A percentile compares a stretch with the other conserved stretches of the same genome.
Conservation (phyloP, 345 rosid species). For the Capsella bursapastoris region DNA sequence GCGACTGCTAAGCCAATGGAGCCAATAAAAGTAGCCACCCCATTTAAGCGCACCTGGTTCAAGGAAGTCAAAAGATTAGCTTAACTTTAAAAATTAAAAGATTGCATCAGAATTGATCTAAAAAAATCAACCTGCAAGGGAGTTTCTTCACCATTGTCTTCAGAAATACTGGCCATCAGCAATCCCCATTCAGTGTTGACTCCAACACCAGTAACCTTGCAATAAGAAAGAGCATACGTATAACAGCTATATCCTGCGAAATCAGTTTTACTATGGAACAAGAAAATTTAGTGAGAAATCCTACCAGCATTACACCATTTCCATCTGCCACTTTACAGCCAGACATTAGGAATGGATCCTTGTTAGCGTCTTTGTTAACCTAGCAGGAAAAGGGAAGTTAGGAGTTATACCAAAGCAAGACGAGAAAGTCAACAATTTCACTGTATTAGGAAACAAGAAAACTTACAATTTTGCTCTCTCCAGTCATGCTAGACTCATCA, state of each 20-base stretch:
- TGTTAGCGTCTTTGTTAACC: slow-evolving; percentile 82
- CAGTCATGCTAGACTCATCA: slow-evolving; percentile 99
- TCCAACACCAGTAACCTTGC: slow-evolving; percentile 92
- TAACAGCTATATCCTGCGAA: background rate
- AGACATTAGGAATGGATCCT: slow-evolving; percentile 91
- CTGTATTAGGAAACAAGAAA: background rate
- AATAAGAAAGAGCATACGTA: slow-evolving; percentile 23
- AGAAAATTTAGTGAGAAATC: background rate
- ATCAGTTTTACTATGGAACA: background rate
- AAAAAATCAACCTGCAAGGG: slow-evolving; percentile 62
- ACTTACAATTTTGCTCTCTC: slow-evolving; percentile 95
- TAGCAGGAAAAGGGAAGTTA: slow-evolving; percentile 37
- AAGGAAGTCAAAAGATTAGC: slow-evolving; percentile 24
- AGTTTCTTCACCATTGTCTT: slow-evolving; percentile 92
- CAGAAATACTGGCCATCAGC: slow-evolving; percentile 96
- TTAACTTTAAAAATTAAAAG: slow-evolving; percentile 5
- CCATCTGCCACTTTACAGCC: slow-evolving; percentile 99
- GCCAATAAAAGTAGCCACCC: slow-evolving; percentile 96
- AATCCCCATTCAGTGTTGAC: slow-evolving; percentile 98
- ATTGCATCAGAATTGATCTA: background rate
- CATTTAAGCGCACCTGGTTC: slow-evolving; percentile 89
- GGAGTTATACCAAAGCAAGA: slow-evolving; percentile 6
- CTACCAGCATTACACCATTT: slow-evolving; percentile 89
- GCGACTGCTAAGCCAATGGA: slow-evolving; percentile 86
- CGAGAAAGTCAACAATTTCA: background rate